Evolutionary conservation across 2,329 filamentous ascomycete genomes (phyloP), one percentile per base, ranked within the genome.

Genomic region (Ilyonectria mors-panacis): DNA sequence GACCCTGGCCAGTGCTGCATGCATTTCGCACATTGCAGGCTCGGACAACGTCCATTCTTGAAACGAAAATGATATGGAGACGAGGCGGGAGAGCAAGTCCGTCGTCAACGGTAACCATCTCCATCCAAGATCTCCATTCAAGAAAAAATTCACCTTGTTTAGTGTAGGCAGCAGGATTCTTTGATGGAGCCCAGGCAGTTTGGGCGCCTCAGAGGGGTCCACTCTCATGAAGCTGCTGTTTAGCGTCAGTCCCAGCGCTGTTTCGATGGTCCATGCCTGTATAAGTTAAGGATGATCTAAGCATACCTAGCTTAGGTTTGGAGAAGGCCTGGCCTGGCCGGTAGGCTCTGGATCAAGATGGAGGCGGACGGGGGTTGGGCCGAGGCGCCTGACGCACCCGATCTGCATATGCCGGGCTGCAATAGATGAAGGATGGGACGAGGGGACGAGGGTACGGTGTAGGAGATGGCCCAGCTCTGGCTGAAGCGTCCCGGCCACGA

Each of bases 21-120:
- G 69, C 64, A 68, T 67, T 65, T 71, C 69, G 47, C 69, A 71
- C 69, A 69, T 69, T 67, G 60, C 61, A 61, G 65, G 47, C 57
- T 67, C 66, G 63, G 67, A n/a, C 66, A 69, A 69, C 54, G 56
- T 65, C 66, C 68, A 68, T 63, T 53, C 45, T 33, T 28, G 21
- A 57, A 63, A 57, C 19, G 39, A 47, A n/a, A 26, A 44, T 51
- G 55, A 56, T 48, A 56, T 51, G 48, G 60, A 45, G 58, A 47
- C 55, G 10, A 57, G 39, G 58, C 63, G 63, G 63, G 35, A 61
- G 63, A 66, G 21, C 26, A 64, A 67, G 65, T 67, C 65, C 63
- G 63, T 42, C 21, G n/a, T 23, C 17, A 35, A 47, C 47, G 47
- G 17, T 33, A 17, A 19, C 42, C 9, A 33, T 59, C 45, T 26